These are phyloP conservation scores for Podaxis sp. DNA, from an alignment of 768 basidiomycete species.

Conservation along the genomic window DNA sequence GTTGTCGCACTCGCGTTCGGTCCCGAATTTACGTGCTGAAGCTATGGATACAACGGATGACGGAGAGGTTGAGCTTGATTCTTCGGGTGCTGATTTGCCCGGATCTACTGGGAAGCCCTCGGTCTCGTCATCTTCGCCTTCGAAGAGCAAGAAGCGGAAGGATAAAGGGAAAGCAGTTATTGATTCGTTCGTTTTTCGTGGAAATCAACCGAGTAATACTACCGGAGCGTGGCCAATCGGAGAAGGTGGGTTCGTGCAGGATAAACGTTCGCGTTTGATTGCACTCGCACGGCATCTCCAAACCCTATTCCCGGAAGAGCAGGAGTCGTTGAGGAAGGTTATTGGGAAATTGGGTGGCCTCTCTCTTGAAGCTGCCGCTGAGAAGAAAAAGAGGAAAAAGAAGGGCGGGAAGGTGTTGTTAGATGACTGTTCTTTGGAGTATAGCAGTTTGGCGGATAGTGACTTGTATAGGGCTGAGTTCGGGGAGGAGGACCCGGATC, in stretches of 20 bases:
- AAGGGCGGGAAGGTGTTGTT: conserved; percentile 9
- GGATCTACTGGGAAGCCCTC: not conserved
- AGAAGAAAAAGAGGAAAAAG: conserved; percentile 16
- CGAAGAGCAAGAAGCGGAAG: not conserved
- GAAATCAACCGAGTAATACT: conserved; percentile 7
- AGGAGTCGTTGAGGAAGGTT: conserved; percentile 24
- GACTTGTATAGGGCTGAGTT: conserved; percentile 14
- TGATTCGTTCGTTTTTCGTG: not conserved
- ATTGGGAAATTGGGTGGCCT: conserved; percentile 22
- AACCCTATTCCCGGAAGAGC: conserved; percentile 54
- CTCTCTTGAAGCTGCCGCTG: conserved; percentile 9
- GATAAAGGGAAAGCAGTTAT: not conserved
- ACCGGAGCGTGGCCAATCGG: conserved; percentile 2
- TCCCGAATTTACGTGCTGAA: conserved; percentile 11
- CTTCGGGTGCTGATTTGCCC: not conserved
- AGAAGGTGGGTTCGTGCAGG: conserved; percentile 15
- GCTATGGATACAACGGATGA: not conserved
- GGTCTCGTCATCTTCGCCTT: not conserved
- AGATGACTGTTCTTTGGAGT: conserved; percentile 3
- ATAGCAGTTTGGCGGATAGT: conserved; percentile 9
- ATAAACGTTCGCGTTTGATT: conserved; percentile 43
- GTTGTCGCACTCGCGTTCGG: conserved; percentile 16
- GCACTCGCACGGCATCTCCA: conserved; percentile 55
- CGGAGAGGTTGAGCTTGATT: not conserved
- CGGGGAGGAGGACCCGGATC: conserved; percentile 27